Base-by-base conservation (phyloP, 768 basidiomycete species). In the Lentinula raphanica region DNA sequence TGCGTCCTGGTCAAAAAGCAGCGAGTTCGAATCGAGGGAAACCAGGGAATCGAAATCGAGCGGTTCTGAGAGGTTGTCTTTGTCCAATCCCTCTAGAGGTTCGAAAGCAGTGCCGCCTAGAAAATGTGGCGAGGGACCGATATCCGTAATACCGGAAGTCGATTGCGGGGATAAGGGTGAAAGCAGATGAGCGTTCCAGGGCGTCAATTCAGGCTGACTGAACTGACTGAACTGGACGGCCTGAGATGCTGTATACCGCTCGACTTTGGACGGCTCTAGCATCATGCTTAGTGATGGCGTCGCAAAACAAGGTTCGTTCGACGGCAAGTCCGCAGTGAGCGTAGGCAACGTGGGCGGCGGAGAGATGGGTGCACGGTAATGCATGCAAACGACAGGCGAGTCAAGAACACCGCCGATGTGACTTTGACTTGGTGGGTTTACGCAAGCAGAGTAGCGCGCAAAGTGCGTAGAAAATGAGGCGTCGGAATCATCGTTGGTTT, bases 291-390 rank as follows among this genome's bases (percentile, higher is more conserved):
- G n/a, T n/a, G n/a, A n/a, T n/a, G n/a, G n/a, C n/a, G n/a, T n/a
- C n/a, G n/a, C n/a, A n/a, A n/a, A n/a, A n/a, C n/a, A n/a, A n/a
- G n/a, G n/a, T n/a, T 23, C 32, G 36, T 19, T 23, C 42, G 13
- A 31, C 21, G 51, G 51, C 9, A 53, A n/a, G 19, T 13, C 23
- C 51, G 51, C 27, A 25, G 51, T 53, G 19, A 27, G 17, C 8
- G 51, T 53, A 8, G 51, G 51, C 21, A 53, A 27, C 21, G 51
- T 53, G n/a, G 51, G 51, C 35, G 51, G 51, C 38, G 51, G 51
- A 8, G 51, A 53, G 3, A 53, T 13, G 6, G 51, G 51, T 15
- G 21, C 23, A 13, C 32, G 12, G 36, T 39, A 36, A 5, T 39
- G 32, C 32, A 23, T 4, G 25, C 15, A 27, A 27, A 53, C 9